Conservation (phyloP, 257 asterid species). For the Nicotiana attenuata region DNA sequence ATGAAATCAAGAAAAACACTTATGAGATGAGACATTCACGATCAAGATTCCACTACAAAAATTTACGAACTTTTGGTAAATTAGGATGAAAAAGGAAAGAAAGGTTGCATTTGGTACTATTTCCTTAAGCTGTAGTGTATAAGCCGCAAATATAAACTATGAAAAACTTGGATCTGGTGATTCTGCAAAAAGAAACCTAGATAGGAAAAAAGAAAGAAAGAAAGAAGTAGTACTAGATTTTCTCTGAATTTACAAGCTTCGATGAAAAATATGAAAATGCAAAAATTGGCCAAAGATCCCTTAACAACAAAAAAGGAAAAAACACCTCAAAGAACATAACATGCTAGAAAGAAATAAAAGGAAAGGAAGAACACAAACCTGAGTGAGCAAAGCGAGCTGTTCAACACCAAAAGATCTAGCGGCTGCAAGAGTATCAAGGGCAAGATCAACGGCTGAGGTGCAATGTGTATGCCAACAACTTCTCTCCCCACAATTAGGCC, state of each 20-base stretch:
- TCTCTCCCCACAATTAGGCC: conserved; percentile 81
- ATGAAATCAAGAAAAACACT: neutral
- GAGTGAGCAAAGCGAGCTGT: conserved; percentile 88
- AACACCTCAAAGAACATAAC: neutral
- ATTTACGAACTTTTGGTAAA: neutral
- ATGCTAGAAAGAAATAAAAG: neutral
- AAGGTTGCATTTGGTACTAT: neutral
- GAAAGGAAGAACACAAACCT: conserved; percentile 32
- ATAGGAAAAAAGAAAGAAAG: conserved; percentile 8
- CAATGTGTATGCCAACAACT: conserved; percentile 96
- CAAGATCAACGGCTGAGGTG: conserved; percentile 96
- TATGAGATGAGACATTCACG: neutral
- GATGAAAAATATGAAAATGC: neutral
- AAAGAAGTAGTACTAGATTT: conserved; percentile 20
- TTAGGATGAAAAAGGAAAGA: neutral
- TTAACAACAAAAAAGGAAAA: neutral
- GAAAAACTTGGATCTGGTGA: conserved; percentile 12
- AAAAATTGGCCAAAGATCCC: neutral
- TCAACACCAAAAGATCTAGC: conserved; percentile 94
- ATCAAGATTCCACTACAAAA: neutral
- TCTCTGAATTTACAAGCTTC: neutral
- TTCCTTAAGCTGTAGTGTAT: too few species aligned
- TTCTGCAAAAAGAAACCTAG: conserved; percentile 15
- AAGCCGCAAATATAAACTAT: neutral
- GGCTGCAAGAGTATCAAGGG: conserved; percentile 87